These are phyloP conservation scores for Choanephora cucurbitarum DNA, from an alignment of 371 early-diverging fungal species.

Conservation along the genomic window DNA sequence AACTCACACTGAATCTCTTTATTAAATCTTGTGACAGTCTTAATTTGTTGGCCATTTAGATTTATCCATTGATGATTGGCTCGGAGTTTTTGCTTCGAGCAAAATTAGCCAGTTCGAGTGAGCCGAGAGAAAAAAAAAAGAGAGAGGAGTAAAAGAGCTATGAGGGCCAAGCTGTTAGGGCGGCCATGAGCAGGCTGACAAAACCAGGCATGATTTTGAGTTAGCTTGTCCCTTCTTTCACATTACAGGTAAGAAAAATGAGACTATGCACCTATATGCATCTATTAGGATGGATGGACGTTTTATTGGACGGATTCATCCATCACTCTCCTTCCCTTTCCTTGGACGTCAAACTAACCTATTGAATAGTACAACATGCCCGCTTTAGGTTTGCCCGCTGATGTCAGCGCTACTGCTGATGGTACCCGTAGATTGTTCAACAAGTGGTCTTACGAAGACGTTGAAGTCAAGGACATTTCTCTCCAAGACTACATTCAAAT, in stretches of 20 bases:
- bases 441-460: constrained; percentile 96
- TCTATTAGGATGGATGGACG: constrained; percentile 1
- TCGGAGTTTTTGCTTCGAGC: too few species aligned
- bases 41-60: too few species aligned
- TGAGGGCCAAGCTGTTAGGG: too few species aligned
- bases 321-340: too few species aligned
- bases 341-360: neutral
- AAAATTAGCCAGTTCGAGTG: too few species aligned
- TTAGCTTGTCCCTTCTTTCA: constrained; percentile 26
- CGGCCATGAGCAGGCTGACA: neutral
- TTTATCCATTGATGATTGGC: too few species aligned
- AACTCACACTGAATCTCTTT: too few species aligned
- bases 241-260: constrained; percentile 23
- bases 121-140: too few species aligned
- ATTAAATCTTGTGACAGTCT: too few species aligned
- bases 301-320: constrained; percentile 7
- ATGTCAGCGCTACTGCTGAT: constrained; percentile 58
- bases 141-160: too few species aligned
- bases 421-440: constrained; percentile 82
- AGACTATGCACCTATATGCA: constrained; percentile 6
- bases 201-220: neutral
- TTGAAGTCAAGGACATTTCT: constrained; percentile 95
- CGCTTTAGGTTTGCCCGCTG: constrained; percentile 6
- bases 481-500: constrained; percentile 95
- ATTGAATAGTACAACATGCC: constrained; percentile 14